Conservation (phyloP, 1,139 yeast species). For the Taphrina pruni region DNA sequence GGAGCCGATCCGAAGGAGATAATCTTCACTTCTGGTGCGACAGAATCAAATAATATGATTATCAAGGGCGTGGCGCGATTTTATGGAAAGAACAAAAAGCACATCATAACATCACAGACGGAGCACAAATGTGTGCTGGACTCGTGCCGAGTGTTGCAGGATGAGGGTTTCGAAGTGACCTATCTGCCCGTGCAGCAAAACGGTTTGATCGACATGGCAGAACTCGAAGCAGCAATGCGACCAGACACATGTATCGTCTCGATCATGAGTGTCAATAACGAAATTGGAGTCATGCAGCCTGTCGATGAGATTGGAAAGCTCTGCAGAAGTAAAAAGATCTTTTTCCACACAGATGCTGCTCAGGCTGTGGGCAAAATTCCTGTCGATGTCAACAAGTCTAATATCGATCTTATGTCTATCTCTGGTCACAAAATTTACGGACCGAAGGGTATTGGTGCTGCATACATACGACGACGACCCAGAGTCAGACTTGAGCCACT, state of each 20-base stretch:
- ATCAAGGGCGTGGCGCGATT: constrained; percentile 95
- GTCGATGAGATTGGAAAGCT: constrained; percentile 88
- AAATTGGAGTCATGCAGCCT: constrained; percentile 97
- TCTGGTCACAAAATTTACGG: constrained; percentile 97
- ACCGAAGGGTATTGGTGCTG: constrained; percentile 97
- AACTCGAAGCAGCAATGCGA: constrained; percentile 79
- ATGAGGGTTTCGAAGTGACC: constrained; percentile 96
- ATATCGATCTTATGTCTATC: constrained; percentile 89
- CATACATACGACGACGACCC: constrained; percentile 95
- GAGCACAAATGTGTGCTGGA: constrained; percentile 98
- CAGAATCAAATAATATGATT: constrained; percentile 94
- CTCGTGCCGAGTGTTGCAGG: constrained; percentile 91
- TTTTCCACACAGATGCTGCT: constrained; percentile 98
- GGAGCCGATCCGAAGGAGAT: constrained; percentile 96
- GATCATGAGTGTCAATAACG: constrained; percentile 97
- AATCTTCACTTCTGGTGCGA: constrained; percentile 96
- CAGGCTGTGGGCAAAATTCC: constrained; percentile 96
- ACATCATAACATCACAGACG: constrained; percentile 92
- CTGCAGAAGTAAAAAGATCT: constrained; percentile 84
- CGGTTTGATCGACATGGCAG: constrained; percentile 80
- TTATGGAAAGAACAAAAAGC: constrained; percentile 85
- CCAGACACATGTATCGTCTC: constrained; percentile 91
- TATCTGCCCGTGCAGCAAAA: constrained; percentile 81
- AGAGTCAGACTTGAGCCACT: constrained; percentile 95
- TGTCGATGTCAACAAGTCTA: constrained; percentile 88